Evolutionary conservation across 2,329 filamentous ascomycete species (phyloP).

Genomic region (Penicillium olsonii): DNA sequence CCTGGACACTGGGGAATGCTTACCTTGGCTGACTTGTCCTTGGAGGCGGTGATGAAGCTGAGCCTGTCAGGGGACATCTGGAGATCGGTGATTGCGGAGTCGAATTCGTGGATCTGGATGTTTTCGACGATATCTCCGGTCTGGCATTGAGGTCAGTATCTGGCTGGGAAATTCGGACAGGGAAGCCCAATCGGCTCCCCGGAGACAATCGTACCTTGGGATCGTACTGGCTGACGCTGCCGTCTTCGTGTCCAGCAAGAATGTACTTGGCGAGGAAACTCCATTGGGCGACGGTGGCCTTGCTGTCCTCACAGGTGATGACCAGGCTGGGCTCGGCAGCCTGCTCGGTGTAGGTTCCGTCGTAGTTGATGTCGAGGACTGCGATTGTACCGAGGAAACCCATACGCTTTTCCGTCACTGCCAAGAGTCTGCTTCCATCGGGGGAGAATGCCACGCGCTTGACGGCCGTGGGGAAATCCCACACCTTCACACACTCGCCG

Average conservation of each 20-base stretch:
- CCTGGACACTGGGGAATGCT: conserved; percentile 10
- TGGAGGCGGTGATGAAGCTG: conserved; percentile 97
- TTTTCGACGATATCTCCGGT: conserved; percentile 80
- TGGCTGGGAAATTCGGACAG: neutral
- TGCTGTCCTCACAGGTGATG: conserved; percentile 93
- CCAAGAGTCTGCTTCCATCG: conserved; percentile 85
- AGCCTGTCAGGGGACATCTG: conserved; percentile 93
- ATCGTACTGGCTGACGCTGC: conserved; percentile 87
- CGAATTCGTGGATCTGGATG: conserved; percentile 81
- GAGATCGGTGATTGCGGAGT: conserved; percentile 82
- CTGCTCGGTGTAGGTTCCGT: conserved; percentile 76
- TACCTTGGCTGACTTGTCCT: conserved; percentile 96
- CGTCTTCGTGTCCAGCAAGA: conserved; percentile 96
- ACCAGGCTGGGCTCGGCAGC: conserved; percentile 77
- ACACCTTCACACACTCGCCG: conserved; percentile 90
- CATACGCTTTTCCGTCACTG: conserved; percentile 98
- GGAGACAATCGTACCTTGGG: conserved; percentile 64
- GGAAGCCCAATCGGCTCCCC: too few species aligned
- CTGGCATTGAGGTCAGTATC: conserved; percentile 41
- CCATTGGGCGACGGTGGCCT: conserved; percentile 96
- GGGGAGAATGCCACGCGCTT: conserved; percentile 98
- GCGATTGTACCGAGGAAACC: conserved; percentile 93
- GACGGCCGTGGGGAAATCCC: conserved; percentile 96
- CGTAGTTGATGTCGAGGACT: conserved; percentile 84
- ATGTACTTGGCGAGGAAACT: conserved; percentile 94